Evolutionary conservation across 2,329 filamentous ascomycete species (phyloP), one percentile per base, ranked within the genome.

Genomic region (Akanthomyces lecanii): DNA sequence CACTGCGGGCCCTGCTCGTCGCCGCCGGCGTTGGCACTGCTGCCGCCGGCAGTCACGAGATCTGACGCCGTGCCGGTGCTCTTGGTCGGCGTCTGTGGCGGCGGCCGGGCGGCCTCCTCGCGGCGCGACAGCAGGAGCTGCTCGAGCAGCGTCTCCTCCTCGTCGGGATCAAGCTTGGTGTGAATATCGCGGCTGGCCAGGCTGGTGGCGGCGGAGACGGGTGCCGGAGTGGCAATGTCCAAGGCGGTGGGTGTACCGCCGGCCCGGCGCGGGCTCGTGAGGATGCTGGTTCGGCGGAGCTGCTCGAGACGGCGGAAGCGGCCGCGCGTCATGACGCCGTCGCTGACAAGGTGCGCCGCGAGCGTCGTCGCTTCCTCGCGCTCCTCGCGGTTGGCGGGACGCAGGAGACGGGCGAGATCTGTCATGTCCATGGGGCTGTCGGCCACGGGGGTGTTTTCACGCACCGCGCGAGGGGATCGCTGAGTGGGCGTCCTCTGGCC

Each of bases 301-400:
- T 90, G 87, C 58, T 89, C 79, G 67, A 88, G 81, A 48, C 84
- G 85, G 51, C 82, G 83, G 76, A 90, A 97, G 56, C 85, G 86
- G 16, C 91, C 90, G 47, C 95, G 88, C 2, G 95, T 99, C 77
- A 97, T 81, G 63, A 94, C 87, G 23, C 81, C 82, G 30, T 88
- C 80, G 64, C 86, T 88, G 63, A 83, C 80, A 1, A 98, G 81
- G 73, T 96, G 93, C 0, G 91, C 89, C 5, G 94, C 89, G 1
- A 98, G 82, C 1, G 92, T 84, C 60, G 86, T 85, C 0, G 95
- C 93, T 76, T 97, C 90, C 59, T 92, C 87, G 45, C 87, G 86
- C 66, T 96, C 90, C 65, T 93, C 90, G 0, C 85, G 82, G 38
- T 85, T 92, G 65, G 84, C 85, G 1, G 95, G 95, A 68, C 96